phyloP scores from a whole-genome alignment of 2,329 filamentous ascomycete genomes.

The Tolypocladium nubicola region DNA sequence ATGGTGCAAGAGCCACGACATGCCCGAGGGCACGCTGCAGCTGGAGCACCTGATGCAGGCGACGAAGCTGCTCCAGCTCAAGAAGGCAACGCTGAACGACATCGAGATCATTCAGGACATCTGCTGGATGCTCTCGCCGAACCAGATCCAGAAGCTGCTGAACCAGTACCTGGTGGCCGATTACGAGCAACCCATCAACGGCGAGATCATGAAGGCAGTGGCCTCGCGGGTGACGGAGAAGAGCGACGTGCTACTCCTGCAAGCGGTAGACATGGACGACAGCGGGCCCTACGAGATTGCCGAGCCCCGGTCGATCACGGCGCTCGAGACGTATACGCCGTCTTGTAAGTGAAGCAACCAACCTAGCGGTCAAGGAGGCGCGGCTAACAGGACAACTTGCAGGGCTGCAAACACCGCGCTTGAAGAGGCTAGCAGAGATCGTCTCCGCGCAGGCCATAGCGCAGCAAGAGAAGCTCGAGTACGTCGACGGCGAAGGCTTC shows the following conservation, averaged over 20 bases:
- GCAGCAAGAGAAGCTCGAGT: constrained; percentile 79
- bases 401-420: constrained; percentile 91
- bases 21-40: constrained; percentile 96
- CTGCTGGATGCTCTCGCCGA: constrained; percentile 99
- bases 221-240: constrained; percentile 96
- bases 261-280: constrained; percentile 97
- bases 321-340: constrained; percentile 94
- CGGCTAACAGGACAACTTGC: constrained; percentile 16
- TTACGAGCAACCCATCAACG: constrained; percentile 98
- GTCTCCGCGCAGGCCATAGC: constrained; percentile 93
- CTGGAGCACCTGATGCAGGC: constrained; percentile 99
- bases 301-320: constrained; percentile 89
- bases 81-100: constrained; percentile 97
- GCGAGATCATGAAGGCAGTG: constrained; percentile 99
- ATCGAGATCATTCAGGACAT: constrained; percentile 99
- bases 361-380: background rate
- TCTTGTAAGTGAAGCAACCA: constrained; percentile 57
- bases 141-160: constrained; percentile 96
- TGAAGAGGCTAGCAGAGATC: constrained; percentile 96
- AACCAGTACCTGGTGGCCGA: constrained; percentile 98
- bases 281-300: constrained; percentile 98
- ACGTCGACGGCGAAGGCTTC: constrained; percentile 30
- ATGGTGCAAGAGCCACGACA: constrained; percentile 99
- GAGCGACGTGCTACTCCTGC: constrained; percentile 86
- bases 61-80: constrained; percentile 93